Conservation (phyloP, 306 rosid genomes). For the Begonia loranthoides region DNA sequence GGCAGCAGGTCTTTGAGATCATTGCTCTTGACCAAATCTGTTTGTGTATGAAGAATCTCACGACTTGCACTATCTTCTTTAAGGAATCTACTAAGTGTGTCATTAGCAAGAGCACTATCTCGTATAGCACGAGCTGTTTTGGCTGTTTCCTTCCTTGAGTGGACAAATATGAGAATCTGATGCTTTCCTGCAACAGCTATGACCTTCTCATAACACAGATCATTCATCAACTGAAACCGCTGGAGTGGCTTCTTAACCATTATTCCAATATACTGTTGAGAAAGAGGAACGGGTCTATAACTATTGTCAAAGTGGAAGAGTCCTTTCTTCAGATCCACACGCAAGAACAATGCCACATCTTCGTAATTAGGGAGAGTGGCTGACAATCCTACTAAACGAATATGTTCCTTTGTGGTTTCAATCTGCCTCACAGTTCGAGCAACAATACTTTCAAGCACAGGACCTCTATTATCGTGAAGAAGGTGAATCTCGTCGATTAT, state of each 20-base stretch:
- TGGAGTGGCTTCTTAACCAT: conserved; percentile 90
- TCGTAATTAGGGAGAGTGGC: conserved; percentile 90
- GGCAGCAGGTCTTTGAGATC: conserved; percentile 94
- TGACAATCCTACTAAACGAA: conserved; percentile 88
- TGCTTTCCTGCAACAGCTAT: conserved; percentile 94
- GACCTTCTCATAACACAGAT: conserved; percentile 84
- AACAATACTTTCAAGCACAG: conserved; percentile 92
- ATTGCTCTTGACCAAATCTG: conserved; percentile 85
- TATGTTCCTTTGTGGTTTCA: conserved; percentile 80
- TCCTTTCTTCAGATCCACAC: conserved; percentile 61
- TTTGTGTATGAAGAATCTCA: conserved; percentile 87
- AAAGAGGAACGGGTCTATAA: conserved; percentile 91
- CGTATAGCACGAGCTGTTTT: conserved; percentile 98
- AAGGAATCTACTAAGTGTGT: conserved; percentile 82
- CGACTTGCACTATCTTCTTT: conserved; percentile 97
- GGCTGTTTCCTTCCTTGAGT: conserved; percentile 91
- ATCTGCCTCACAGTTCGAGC: conserved; percentile 98
- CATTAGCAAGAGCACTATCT: conserved; percentile 87
- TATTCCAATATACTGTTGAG: conserved; percentile 89
- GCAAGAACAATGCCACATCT: conserved; percentile 84
- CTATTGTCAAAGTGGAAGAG: conserved; percentile 76
- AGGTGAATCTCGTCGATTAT: conserved; percentile 96
- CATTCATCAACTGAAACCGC: conserved; percentile 98
- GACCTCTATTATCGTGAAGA: conserved; percentile 96
- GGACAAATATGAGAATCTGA: conserved; percentile 92